Conservation (phyloP, 441 rosid species). For the Codiaeum variegatum region DNA sequence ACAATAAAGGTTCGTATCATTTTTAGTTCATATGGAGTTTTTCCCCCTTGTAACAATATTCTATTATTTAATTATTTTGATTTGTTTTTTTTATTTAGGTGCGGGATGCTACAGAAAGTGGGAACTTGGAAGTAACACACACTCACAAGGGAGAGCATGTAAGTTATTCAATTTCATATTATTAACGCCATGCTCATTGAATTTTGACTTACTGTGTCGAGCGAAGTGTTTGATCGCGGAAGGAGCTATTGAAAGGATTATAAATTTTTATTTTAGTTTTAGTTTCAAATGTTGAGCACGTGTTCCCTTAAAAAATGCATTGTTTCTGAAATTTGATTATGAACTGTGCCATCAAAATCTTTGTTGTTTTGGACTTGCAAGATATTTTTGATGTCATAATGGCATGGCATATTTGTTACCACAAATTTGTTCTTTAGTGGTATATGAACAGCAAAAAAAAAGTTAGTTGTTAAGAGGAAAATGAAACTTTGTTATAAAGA, state of each 20-base stretch:
- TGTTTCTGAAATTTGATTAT: neutral
- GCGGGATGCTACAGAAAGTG: slow-evolving; percentile 92
- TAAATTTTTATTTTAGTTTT: neutral
- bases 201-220: slow-evolving; percentile 2
- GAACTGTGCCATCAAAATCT: neutral
- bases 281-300: neutral
- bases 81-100: slow-evolving; percentile 44
- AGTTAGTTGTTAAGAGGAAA: neutral
- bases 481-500: neutral
- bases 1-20: slow-evolving; percentile 65
- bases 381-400: too few species aligned
- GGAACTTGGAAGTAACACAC: slow-evolving; percentile 87
- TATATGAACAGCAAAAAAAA: neutral
- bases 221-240: neutral
- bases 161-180: slow-evolving; percentile 24
- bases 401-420: too few species aligned
- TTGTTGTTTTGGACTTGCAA: neutral
- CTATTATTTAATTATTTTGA: neutral
- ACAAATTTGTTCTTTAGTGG: neutral
- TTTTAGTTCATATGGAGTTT: neutral
- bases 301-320: neutral
- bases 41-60: neutral
- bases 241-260: neutral
- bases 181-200: neutral
- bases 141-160: slow-evolving; percentile 91